Base-by-base conservation (phyloP, 2,329 filamentous ascomycete genomes). In the Aschersonia sp. region DNA sequence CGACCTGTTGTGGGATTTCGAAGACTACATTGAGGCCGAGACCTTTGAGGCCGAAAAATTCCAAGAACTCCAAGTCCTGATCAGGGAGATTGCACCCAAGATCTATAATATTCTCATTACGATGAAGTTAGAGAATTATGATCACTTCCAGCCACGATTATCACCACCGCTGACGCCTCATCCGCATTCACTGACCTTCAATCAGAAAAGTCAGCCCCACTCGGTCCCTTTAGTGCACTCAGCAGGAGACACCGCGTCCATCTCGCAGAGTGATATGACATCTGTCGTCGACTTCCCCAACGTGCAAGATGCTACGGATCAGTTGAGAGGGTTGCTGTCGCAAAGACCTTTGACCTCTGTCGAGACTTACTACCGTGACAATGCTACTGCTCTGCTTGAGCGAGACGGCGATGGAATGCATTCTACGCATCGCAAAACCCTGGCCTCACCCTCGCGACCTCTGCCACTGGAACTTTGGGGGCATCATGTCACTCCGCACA, bases 1-100 rank as follows among this genome's bases (percentile, higher is more conserved):
- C 50, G 67, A 73, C 44, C 55, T 76, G 30, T 59, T 78, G 5
- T 79, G 74, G 68, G 74, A 74, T 46, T 77, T 79, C 53, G 75
- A 79, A 48, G 74, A 78, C 47, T 76, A 65, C 52, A 59, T 72
- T 51, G 70, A 74, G 45, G 54, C 61, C 10, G 69, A 73, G 35
- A 65, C 65, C 30, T 78, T 78, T 51, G 72, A 77, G n/a, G 58
- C 62, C 30, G 65, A 64, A 20, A 73, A 71, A 51, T 78, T 71
- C 47, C 58, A 63, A 20, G 66, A 73, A 52, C 61, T 78, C 4
- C 70, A 72, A 54, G 65, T 65, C 40, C 55, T 68, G 4, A 72
- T 71, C 12, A 67, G 73, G 47, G 69, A 68, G 46, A 66, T 69
- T 1, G 73, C 74, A 1, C 67, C 72, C 1, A 65, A 63, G 46